These are phyloP conservation scores for Diutina ranongensis DNA, from an alignment of 1,139 yeast species.

Conservation along the genomic window DNA sequence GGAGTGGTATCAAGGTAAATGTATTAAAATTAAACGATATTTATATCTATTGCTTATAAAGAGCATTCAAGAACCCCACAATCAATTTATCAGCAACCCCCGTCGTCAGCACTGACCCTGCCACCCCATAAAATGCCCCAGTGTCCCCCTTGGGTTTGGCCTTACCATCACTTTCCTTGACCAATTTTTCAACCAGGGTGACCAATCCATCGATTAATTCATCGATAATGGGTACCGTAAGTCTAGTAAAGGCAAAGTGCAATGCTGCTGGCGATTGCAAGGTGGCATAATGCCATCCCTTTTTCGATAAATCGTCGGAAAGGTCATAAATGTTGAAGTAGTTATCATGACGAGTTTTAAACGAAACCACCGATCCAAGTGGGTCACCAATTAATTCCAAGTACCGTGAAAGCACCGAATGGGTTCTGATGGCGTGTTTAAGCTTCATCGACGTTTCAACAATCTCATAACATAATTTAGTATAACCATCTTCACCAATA, in stretches of 20 bases:
- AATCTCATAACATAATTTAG: conserved; percentile 52
- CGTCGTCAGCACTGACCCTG: conserved; percentile 75
- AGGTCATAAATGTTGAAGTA: conserved; percentile 58
- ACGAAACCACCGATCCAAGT: conserved; percentile 66
- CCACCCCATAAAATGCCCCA: conserved; percentile 89
- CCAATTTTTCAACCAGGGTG: conserved; percentile 27
- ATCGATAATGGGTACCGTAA: conserved; percentile 53
- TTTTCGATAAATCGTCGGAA: conserved; percentile 51
- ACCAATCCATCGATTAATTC: conserved; percentile 49
- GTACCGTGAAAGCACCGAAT: conserved; percentile 34
- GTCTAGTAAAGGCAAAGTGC: conserved; percentile 76
- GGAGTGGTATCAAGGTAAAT: neutral
- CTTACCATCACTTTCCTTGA: conserved; percentile 10
- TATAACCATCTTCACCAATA: conserved; percentile 75
- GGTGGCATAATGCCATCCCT: conserved; percentile 87
- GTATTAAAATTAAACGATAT: neutral
- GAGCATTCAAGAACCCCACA: conserved; percentile 66
- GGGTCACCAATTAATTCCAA: conserved; percentile 75
- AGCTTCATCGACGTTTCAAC: conserved; percentile 52
- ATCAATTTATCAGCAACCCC: conserved; percentile 79
- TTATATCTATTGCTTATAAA: conserved; percentile 41
- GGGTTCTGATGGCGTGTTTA: conserved; percentile 32
- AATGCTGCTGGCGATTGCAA: conserved; percentile 85
- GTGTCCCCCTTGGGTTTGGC: conserved; percentile 35
- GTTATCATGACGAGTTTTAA: conserved; percentile 34